Evolutionary conservation across 2,329 filamentous ascomycete genomes (phyloP).

Genomic region (Hypomyces perniciosus): DNA sequence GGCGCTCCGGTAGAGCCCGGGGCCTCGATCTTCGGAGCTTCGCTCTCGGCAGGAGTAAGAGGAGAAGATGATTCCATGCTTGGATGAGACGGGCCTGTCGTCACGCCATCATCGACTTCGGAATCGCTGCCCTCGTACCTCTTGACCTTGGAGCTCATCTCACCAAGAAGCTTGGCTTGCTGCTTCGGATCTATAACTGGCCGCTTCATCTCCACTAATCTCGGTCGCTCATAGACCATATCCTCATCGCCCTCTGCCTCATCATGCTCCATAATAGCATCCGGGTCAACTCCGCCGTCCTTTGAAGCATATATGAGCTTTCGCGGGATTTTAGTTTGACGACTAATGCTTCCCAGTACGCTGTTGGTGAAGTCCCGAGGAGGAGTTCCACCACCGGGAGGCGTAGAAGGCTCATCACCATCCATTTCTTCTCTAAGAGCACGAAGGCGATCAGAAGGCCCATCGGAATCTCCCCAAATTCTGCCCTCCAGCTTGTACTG

Average conservation of each 20-base stretch:
- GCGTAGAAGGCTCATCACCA: constrained; percentile 41
- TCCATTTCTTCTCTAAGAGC: constrained; percentile 96
- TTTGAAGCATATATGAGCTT: constrained; percentile 42
- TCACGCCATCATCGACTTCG: constrained; percentile 59
- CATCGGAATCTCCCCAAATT: constrained; percentile 74
- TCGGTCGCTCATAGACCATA: constrained; percentile 70
- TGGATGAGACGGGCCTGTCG: constrained; percentile 69
- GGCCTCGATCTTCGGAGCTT: constrained; percentile 56
- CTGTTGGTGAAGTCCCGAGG: constrained; percentile 63
- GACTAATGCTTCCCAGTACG: constrained; percentile 66
- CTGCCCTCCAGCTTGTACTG: constrained; percentile 95
- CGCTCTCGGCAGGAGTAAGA: constrained; percentile 56
- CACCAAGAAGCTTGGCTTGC: constrained; percentile 58
- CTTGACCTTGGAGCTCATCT: constrained; percentile 72
- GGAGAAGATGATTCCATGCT: constrained; percentile 68
- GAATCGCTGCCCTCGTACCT: constrained; percentile 68
- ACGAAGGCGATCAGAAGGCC: constrained; percentile 85
- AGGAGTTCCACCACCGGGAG: constrained; percentile 44
- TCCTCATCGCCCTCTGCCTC: constrained; percentile 48
- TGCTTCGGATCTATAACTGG: constrained; percentile 60
- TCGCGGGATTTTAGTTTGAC: constrained; percentile 50
- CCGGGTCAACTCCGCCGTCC: constrained; percentile 33
- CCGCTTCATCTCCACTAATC: constrained; percentile 70
- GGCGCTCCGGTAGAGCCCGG: constrained; percentile 36
- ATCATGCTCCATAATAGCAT: constrained; percentile 43